Conservation (phyloP, 2,329 filamentous ascomycete species). For the Ceratocystis ficicola region DNA sequence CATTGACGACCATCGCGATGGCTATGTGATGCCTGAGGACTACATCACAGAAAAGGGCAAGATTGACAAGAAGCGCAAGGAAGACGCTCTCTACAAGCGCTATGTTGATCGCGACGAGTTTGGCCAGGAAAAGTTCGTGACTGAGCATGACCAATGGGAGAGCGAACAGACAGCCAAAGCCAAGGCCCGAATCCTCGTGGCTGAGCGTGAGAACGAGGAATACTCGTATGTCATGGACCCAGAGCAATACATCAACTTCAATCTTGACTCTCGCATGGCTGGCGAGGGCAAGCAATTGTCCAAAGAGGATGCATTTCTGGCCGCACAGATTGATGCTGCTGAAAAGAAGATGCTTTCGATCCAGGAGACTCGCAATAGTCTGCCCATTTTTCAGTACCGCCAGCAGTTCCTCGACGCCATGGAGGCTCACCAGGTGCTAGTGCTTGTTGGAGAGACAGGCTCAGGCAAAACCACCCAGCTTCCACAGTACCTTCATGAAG, state of each 20-base stretch:
- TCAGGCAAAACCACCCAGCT: constrained; percentile 93
- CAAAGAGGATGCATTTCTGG: constrained; percentile 65
- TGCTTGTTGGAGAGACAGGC: constrained; percentile 90
- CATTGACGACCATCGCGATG: constrained; percentile 86
- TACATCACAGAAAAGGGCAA: constrained; percentile 92
- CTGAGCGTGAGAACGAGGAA: constrained; percentile 60
- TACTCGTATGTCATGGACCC: constrained; percentile 94
- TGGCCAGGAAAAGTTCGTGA: constrained; percentile 79
- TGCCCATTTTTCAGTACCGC: constrained; percentile 82
- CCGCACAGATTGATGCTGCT: constrained; percentile 73
- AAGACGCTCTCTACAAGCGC: constrained; percentile 78
- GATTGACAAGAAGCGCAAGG: constrained; percentile 73
- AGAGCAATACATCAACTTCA: constrained; percentile 74
- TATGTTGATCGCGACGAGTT: constrained; percentile 80
- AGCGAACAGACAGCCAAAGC: constrained; percentile 77
- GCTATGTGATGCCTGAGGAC: constrained; percentile 86
- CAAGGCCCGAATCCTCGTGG: constrained; percentile 67
- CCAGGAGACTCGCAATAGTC: constrained; percentile 76
- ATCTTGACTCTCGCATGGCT: constrained; percentile 58
- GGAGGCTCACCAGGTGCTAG: constrained; percentile 72
- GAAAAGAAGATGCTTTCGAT: constrained; percentile 82
- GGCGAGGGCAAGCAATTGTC: constrained; percentile 60
- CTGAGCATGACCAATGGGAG: constrained; percentile 95
- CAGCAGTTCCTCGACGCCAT: constrained; percentile 79
- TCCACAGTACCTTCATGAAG: constrained; percentile 85